Evolutionary conservation across 2,329 filamentous ascomycete species (phyloP).

Genomic region (Exserohilum rostratum): DNA sequence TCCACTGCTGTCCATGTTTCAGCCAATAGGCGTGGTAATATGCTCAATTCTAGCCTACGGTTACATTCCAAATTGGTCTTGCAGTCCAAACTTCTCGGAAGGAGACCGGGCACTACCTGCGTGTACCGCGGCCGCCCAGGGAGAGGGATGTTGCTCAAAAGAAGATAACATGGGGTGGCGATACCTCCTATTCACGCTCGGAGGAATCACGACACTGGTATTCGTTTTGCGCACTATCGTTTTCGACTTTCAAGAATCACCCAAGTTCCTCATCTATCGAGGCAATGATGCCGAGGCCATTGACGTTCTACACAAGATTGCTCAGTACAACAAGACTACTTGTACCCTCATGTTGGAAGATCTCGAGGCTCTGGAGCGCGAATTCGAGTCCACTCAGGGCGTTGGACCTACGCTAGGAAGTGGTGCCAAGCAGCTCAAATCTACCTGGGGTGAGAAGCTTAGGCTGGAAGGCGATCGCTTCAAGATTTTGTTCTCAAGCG

Average conservation of each 20-base stretch:
- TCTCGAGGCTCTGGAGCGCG: slow-evolving; percentile 44
- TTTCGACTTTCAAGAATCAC: slow-evolving; percentile 63
- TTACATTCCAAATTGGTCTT: slow-evolving; percentile 59
- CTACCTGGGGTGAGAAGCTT: slow-evolving; percentile 43
- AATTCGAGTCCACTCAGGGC: slow-evolving; percentile 33
- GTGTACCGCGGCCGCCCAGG: slow-evolving; percentile 48
- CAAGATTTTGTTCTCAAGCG: slow-evolving; percentile 53
- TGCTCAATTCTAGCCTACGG: slow-evolving; percentile 60
- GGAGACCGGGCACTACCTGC: slow-evolving; percentile 50
- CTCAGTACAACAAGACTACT: slow-evolving; percentile 49
- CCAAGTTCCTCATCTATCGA: slow-evolving; percentile 63
- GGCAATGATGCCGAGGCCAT: slow-evolving; percentile 61
- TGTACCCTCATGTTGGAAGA: slow-evolving; percentile 45
- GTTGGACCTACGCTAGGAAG: slow-evolving; percentile 37
- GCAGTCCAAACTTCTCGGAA: slow-evolving; percentile 59
- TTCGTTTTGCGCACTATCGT: slow-evolving; percentile 62
- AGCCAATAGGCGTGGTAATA: slow-evolving; percentile 61
- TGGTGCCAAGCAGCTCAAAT: slow-evolving; percentile 38
- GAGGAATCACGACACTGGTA: slow-evolving; percentile 48
- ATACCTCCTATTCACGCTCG: slow-evolving; percentile 52
- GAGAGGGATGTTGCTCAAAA: slow-evolving; percentile 46
- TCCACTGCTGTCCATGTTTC: slow-evolving; percentile 61
- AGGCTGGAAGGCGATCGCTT: slow-evolving; percentile 52
- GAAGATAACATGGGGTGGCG: slow-evolving; percentile 54
- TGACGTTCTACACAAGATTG: slow-evolving; percentile 51